Evolutionary conservation across 345 rosid species (phyloP).

Genomic region (Garcia nutans): DNA sequence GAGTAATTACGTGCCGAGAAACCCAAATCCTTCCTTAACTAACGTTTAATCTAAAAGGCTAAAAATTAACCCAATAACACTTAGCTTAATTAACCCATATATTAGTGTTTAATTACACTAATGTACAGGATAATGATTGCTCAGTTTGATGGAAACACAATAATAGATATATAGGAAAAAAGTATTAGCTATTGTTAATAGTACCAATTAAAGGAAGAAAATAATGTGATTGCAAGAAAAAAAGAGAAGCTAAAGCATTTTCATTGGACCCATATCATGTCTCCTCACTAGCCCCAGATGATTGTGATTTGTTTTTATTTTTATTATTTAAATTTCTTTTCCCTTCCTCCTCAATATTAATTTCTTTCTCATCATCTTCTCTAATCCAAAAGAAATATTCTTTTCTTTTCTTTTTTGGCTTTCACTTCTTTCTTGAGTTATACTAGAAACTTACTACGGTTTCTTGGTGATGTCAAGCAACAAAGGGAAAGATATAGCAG

Average conservation of each 20-base stretch:
- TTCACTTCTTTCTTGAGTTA: background rate
- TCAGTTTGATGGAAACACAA: constrained; percentile 55
- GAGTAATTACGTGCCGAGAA: constrained; percentile 1
- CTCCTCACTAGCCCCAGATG: constrained; percentile 42
- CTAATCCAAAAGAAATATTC: background rate
- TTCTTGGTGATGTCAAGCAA: constrained; percentile 21
- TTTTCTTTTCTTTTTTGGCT: background rate
- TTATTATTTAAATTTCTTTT: constrained; percentile 22
- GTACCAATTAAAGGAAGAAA: constrained; percentile 60
- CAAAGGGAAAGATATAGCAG: constrained; percentile 72
- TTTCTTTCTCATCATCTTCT: constrained; percentile 5
- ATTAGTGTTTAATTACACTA: constrained; percentile 26
- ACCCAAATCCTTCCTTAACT: background rate
- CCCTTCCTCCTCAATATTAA: constrained; percentile 7
- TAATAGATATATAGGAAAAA: constrained; percentile 38
- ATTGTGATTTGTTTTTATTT: constrained; percentile 32
- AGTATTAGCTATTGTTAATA: constrained; percentile 47
- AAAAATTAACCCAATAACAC: background rate
- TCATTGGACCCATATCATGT: constrained; percentile 59
- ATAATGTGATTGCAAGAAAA: constrained; percentile 45
- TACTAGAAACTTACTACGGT: background rate
- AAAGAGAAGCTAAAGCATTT: constrained; percentile 66
- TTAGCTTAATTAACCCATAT: constrained; percentile 9
- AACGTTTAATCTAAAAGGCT: background rate
- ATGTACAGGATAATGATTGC: constrained; percentile 50